A percentile compares a stretch with the other conserved stretches of the same genome.
These are phyloP conservation scores for Tolypocladium inflatum DNA, from an alignment of 2,329 filamentous ascomycete genomes.

Conservation along the genomic window DNA sequence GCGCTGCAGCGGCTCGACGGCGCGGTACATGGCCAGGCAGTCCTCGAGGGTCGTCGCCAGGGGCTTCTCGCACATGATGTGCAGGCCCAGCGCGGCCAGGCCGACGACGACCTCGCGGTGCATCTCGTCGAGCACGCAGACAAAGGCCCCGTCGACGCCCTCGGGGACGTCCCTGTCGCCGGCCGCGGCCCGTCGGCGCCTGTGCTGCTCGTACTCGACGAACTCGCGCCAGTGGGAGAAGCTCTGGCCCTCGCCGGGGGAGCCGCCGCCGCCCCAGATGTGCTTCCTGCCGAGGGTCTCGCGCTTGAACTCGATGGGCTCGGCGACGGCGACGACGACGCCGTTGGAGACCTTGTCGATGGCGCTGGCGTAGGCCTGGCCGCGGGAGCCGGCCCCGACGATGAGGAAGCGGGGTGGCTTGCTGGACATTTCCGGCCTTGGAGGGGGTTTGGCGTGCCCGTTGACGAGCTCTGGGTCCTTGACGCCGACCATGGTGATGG, in stretches of 20 bases:
- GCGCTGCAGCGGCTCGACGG: conserved; percentile 30
- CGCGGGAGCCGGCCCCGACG: conserved; percentile 75
- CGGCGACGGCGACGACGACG: conserved; percentile 67
- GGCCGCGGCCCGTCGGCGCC: conserved; percentile 43
- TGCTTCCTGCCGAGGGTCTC: conserved; percentile 58
- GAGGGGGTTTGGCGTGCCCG: conserved; percentile 18
- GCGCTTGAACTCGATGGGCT: conserved; percentile 72
- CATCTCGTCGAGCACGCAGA: conserved; percentile 75
- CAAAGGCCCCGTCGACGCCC: conserved; percentile 53
- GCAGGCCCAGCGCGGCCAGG: conserved; percentile 59
- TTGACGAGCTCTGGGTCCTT: conserved; percentile 14
- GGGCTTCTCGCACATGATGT: conserved; percentile 94
- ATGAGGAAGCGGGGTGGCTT: conserved; percentile 60
- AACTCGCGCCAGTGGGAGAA: conserved; percentile 71
- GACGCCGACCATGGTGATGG: conserved; percentile 11
- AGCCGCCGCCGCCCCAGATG: conserved; percentile 52
- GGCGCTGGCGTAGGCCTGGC: conserved; percentile 62
- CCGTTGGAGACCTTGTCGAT: conserved; percentile 57
- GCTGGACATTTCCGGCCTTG: conserved; percentile 34
- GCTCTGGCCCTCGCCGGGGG: conserved; percentile 49
- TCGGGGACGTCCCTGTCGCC: conserved; percentile 35
- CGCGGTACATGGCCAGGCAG: conserved; percentile 64
- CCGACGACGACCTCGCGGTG: conserved; percentile 74
- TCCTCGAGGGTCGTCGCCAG: conserved; percentile 70
- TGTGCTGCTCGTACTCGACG: conserved; percentile 57